phyloP scores from a whole-genome alignment of 139 green algal genomes.

The Coelastrella sp. region DNA sequence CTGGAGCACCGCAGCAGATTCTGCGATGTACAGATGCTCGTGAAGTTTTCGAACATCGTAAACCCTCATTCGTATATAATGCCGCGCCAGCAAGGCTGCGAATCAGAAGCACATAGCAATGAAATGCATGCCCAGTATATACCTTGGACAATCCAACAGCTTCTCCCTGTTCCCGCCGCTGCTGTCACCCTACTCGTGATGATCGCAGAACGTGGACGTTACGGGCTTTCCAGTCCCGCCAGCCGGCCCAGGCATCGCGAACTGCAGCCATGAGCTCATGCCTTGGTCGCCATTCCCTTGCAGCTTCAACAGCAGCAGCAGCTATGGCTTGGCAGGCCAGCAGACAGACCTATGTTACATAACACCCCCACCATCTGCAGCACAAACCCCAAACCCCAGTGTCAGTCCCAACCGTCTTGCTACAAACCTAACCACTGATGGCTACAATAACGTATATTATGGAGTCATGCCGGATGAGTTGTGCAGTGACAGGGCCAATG shows the following conservation, averaged over 20 bases:
- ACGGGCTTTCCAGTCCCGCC: neutral
- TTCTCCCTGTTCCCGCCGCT: neutral
- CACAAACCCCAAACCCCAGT: neutral
- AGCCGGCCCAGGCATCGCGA: neutral
- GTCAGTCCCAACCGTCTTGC: neutral
- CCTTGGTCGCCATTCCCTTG: slow-evolving; percentile 33
- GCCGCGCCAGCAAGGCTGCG: too few species aligned
- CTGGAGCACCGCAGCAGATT: too few species aligned
- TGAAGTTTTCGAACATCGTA: too few species aligned
- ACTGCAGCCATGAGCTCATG: slow-evolving; percentile 9
- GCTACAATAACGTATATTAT: slow-evolving; percentile 37
- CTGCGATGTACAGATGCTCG: too few species aligned
- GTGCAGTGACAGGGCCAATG: neutral
- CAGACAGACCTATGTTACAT: slow-evolving; percentile 1
- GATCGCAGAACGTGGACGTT: neutral
- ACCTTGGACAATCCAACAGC: neutral
- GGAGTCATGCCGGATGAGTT: slow-evolving; percentile 2
- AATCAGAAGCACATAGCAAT: too few species aligned
- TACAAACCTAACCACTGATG: slow-evolving; percentile 31
- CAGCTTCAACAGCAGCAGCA: neutral
- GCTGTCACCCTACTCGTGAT: neutral
- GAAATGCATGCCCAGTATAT: too few species aligned
- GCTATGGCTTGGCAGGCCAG: neutral
- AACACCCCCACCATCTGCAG: neutral
- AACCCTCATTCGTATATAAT: too few species aligned